Evolutionary conservation across 1,284 basidiomycete genomes (phyloP).

Genomic region (Xerocomus nothofagi): DNA sequence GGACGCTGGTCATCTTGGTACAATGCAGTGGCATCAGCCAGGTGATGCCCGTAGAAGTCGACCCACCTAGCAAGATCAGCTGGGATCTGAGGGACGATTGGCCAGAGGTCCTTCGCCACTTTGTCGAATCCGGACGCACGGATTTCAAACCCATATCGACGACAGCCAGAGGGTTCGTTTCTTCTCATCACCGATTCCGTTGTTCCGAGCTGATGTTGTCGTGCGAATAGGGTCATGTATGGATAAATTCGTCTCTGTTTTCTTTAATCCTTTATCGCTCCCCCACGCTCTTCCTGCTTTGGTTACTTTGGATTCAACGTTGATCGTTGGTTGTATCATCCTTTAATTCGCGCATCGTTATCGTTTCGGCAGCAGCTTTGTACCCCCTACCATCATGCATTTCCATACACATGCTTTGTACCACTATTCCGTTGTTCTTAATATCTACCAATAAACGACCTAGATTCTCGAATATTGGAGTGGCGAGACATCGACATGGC

Average conservation of each 20-base stretch:
- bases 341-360: slow-evolving; percentile 24
- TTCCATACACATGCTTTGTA: slow-evolving; percentile 28
- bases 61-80: slow-evolving; percentile 66
- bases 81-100: slow-evolving; percentile 76
- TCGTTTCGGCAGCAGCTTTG: slow-evolving; percentile 25
- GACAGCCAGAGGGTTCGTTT: slow-evolving; percentile 63
- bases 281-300: slow-evolving; percentile 1
- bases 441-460: slow-evolving; percentile 13
- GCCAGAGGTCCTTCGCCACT: slow-evolving; percentile 63
- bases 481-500: background rate
- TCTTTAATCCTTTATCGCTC: slow-evolving; percentile 10
- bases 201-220: slow-evolving; percentile 15
- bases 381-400: slow-evolving; percentile 26
- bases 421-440: slow-evolving; percentile 22
- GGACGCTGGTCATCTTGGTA: slow-evolving; percentile 67
- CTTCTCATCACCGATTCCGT: background rate
- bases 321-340: slow-evolving; percentile 31
- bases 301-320: slow-evolving; percentile 22
- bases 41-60: slow-evolving; percentile 81
- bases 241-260: slow-evolving; percentile 28
- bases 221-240: slow-evolving; percentile 35
- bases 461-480: slow-evolving; percentile 16
- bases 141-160: slow-evolving; percentile 80
- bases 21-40: slow-evolving; percentile 73
- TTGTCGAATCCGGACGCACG: slow-evolving; percentile 67